Percentiles rank a stretch among this genome's conserved stretches.
phyloP scores from a whole-genome alignment of 345 rosid species.

The Hibiscus mutabilis region DNA sequence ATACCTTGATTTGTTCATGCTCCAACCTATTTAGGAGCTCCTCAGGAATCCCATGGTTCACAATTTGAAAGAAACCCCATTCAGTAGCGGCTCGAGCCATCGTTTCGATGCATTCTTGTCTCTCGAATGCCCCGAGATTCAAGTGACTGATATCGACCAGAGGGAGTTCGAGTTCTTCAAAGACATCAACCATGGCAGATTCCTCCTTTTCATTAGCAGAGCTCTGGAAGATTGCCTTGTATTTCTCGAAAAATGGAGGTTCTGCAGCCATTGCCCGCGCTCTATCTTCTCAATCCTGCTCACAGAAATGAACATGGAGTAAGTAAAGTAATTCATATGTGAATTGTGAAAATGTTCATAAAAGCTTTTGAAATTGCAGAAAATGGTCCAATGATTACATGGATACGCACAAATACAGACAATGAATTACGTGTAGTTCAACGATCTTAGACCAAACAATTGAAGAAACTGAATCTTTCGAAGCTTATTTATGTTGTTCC shows the following conservation, averaged over 20 bases:
- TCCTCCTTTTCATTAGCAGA: not conserved
- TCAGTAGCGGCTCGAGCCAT: conserved; percentile 43
- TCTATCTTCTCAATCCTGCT: not conserved
- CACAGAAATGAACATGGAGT: not conserved
- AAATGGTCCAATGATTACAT: not conserved
- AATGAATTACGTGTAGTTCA: not conserved
- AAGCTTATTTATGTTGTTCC: not conserved
- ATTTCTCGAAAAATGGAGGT: conserved; percentile 9
- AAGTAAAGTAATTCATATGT: not conserved
- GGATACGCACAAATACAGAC: not conserved
- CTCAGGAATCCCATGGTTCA: conserved; percentile 53
- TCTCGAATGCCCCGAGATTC: conserved; percentile 11
- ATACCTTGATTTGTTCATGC: conserved; percentile 34
- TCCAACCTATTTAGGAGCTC: conserved; percentile 37
- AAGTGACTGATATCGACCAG: conserved; percentile 41
- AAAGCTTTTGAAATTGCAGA: not conserved
- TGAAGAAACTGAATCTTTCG: not conserved
- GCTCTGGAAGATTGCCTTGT: conserved; percentile 11
- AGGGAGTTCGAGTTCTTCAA: conserved; percentile 38
- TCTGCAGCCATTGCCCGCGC: not conserved
- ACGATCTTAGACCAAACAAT: not conserved
- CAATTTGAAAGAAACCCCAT: conserved; percentile 77
- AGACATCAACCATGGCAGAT: not conserved
- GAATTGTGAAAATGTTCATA: not conserved
- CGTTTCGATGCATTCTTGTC: conserved; percentile 32